A percentile compares a stretch with the other conserved stretches of the same genome.
Conservation (phyloP, 2,329 filamentous ascomycete genomes). For the Stemphylium vesicarium region DNA sequence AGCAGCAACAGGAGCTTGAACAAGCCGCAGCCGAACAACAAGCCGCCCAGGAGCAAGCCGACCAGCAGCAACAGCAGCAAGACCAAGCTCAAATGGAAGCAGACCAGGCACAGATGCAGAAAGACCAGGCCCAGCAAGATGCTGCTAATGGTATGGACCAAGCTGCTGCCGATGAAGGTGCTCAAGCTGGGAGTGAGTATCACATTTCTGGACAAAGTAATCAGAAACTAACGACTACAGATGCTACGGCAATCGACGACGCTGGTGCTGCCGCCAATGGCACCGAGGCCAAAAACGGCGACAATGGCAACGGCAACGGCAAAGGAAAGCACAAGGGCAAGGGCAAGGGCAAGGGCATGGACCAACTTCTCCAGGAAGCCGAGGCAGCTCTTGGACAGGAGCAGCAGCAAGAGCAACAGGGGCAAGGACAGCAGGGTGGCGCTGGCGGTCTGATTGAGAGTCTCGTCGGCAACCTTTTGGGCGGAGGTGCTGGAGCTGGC, state of each 20-base stretch:
- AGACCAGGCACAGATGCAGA: conserved; percentile 8
- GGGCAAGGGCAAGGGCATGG: conserved; percentile 2
- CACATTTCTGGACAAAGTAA: background rate
- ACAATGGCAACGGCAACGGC: conserved; percentile 19
- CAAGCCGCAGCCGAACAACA: conserved; percentile 12
- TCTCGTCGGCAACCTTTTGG: too few species aligned
- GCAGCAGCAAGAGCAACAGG: too few species aligned
- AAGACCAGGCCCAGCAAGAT: background rate
- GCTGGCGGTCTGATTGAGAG: too few species aligned
- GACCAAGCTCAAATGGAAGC: conserved; percentile 6
- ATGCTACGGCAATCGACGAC: conserved; percentile 12
- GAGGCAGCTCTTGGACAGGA: conserved; percentile 6
- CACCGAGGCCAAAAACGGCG: conserved; percentile 11
- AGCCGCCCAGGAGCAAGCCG: conserved; percentile 5
- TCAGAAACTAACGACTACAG: conserved; percentile 7
- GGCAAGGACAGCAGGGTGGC: too few species aligned
- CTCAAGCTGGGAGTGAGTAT: conserved; percentile 20
- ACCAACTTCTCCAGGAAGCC: conserved; percentile 10
- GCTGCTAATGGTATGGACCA: conserved; percentile 4
- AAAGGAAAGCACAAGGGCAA: conserved; percentile 15
- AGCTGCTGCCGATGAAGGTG: conserved; percentile 5
- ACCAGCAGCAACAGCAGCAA: conserved; percentile 6
- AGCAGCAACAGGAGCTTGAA: conserved; percentile 6
- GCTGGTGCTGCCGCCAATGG: conserved; percentile 1
- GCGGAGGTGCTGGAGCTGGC: background rate